These are phyloP conservation scores for Mycena sanguinolenta DNA, from an alignment of 768 basidiomycete genomes.

Conservation along the genomic window DNA sequence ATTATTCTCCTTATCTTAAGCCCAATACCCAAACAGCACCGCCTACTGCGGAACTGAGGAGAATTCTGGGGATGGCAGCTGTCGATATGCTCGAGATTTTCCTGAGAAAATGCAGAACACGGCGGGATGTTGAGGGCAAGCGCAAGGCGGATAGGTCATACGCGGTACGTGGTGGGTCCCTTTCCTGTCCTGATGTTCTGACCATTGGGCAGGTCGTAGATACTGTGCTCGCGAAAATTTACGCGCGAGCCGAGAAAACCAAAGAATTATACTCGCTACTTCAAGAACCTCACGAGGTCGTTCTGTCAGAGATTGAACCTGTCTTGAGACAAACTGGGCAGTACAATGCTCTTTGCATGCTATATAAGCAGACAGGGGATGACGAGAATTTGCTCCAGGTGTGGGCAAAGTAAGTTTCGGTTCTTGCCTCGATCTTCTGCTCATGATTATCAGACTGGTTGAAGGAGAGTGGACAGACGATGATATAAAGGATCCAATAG, in stretches of 20 bases:
- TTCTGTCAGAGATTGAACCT: constrained; percentile 74
- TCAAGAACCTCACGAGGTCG: constrained; percentile 65
- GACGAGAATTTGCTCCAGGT: constrained; percentile 74
- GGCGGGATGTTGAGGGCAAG: constrained; percentile 50
- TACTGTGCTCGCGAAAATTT: constrained; percentile 83
- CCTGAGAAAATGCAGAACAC: constrained; percentile 70
- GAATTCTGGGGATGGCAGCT: constrained; percentile 74
- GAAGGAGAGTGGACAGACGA: constrained; percentile 76
- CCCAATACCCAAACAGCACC: constrained; percentile 78
- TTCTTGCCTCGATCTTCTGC: constrained; percentile 1
- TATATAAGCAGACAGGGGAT: constrained; percentile 71
- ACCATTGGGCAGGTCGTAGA: constrained; percentile 72
- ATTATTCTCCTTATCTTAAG: constrained; percentile 89
- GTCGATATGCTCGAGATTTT: constrained; percentile 82
- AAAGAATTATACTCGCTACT: constrained; percentile 73
- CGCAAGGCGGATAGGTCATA: constrained; percentile 35
- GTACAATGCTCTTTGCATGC: constrained; percentile 70
- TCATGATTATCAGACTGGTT: constrained; percentile 61
- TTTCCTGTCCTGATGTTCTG: background rate
- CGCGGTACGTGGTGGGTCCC: constrained; percentile 21
- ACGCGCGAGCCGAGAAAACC: constrained; percentile 71
- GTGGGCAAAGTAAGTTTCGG: constrained; percentile 73
- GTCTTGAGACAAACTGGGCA: constrained; percentile 64
- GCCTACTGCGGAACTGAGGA: constrained; percentile 76
- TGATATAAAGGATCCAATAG: constrained; percentile 73